Evolutionary conservation across 2,329 filamentous ascomycete genomes (phyloP).

Genomic region (Pseudocercospora crystallina): DNA sequence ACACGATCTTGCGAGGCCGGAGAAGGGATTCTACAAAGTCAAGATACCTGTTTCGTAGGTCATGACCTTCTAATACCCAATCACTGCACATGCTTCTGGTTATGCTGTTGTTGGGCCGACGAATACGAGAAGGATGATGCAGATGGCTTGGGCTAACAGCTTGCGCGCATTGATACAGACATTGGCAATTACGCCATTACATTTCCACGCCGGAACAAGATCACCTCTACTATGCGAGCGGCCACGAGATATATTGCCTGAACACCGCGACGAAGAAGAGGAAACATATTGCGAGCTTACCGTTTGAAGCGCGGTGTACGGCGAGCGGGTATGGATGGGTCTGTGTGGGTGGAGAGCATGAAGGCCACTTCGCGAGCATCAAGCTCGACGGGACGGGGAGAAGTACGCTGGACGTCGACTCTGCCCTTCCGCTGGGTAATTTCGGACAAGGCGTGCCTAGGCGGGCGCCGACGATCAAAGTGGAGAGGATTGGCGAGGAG

Average conservation of each 20-base stretch:
- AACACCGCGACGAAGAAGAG: conserved; percentile 69
- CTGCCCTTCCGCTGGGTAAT: conserved; percentile 54
- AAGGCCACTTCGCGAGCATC: conserved; percentile 82
- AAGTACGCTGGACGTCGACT: conserved; percentile 55
- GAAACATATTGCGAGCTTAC: conserved; percentile 69
- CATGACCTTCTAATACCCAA: conserved; percentile 37
- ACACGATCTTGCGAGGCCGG: conserved; percentile 45
- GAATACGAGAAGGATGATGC: no score
- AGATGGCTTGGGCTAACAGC: not conserved
- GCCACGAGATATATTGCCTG: conserved; percentile 58
- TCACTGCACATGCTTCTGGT: no score
- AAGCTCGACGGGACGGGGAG: conserved; percentile 50
- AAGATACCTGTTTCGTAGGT: conserved; percentile 51
- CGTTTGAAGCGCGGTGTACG: conserved; percentile 74
- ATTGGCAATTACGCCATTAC: conserved; percentile 87
- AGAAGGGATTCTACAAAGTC: conserved; percentile 48
- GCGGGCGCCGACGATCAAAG: conserved; percentile 46
- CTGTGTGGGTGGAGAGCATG: conserved; percentile 80
- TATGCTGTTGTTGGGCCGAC: not conserved
- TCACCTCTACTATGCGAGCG: conserved; percentile 81
- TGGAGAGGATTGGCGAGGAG: conserved; percentile 60
- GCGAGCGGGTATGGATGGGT: conserved; percentile 86
- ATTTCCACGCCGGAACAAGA: conserved; percentile 77
- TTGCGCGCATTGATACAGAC: conserved; percentile 49
- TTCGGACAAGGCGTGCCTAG: conserved; percentile 14